Evolutionary conservation across 1,139 yeast genomes (phyloP).

Genomic region (Yamadazyma sp.): DNA sequence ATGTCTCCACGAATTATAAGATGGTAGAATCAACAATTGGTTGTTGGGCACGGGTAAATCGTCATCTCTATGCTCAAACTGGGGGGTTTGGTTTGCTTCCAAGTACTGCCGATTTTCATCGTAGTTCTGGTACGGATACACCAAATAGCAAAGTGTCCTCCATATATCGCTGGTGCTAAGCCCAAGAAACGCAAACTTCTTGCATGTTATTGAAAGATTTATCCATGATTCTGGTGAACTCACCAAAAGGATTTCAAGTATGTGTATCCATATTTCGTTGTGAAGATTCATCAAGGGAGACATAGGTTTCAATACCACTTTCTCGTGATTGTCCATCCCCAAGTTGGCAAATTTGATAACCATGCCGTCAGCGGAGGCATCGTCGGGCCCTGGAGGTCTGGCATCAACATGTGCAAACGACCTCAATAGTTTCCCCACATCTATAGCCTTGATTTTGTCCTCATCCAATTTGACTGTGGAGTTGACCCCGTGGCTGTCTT

Average conservation of each 20-base stretch:
- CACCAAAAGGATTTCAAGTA: constrained; percentile 54
- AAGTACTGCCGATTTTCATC: constrained; percentile 34
- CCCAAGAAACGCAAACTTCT: constrained; percentile 61
- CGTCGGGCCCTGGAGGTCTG: constrained; percentile 26
- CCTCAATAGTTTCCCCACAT: constrained; percentile 34
- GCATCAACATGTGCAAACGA: constrained; percentile 33
- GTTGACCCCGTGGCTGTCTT: constrained; percentile 32
- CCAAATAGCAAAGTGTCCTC: constrained; percentile 53
- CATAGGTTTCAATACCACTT: constrained; percentile 38
- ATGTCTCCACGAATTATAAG: constrained; percentile 53
- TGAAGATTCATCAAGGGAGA: constrained; percentile 61
- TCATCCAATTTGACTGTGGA: constrained; percentile 30
- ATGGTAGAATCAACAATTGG: constrained; percentile 41
- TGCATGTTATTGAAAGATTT: constrained; percentile 60
- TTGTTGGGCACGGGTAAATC: constrained; percentile 42
- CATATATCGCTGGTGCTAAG: constrained; percentile 55
- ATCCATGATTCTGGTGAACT: constrained; percentile 68
- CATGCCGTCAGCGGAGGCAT: constrained; percentile 19
- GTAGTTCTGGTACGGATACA: constrained; percentile 60
- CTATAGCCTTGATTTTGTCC: constrained; percentile 33
- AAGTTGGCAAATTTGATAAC: constrained; percentile 33
- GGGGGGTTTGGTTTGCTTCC: constrained; percentile 15
- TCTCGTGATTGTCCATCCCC: constrained; percentile 29
- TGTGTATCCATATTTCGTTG: constrained; percentile 58
- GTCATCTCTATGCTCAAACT: constrained; percentile 17